Base-by-base conservation (phyloP, 345 rosid species). In the Leavenworthia alabamica region DNA sequence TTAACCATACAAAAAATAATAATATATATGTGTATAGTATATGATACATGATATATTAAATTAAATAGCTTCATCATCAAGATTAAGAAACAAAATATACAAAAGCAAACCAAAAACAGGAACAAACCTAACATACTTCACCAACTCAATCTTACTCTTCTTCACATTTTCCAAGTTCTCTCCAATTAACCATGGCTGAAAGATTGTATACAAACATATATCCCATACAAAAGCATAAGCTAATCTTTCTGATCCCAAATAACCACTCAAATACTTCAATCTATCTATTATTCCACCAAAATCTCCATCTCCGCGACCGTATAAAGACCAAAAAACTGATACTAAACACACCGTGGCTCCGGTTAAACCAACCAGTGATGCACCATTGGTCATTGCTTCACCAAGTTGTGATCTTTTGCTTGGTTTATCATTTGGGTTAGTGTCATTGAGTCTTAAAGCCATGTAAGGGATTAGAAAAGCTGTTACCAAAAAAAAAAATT, bases 181-280 rank as follows among this genome's bases (percentile, higher is more conserved):
- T 54, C 90, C 94, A 1, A 87, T 87, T 76, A 93, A 61, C 99
- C 94, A 89, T n/a, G 90, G 96, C 86, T 93, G 99, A 74, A 93
- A 93, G 49, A 87, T 51, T 37, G 74, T 79, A 83, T 93, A 89
- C 4, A 93, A 73, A 70, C 78, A 61, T 24, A 93, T 81, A 79
- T 93, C 96, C 96, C 97, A 89, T 23, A 89, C 75, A 80, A 89
- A 89, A 13, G 97, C 96, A 67, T 89, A 86, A 16, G 91, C 96
- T 63, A 86, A 68, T 73, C 99, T 83, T 79, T 93, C 97, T 6
- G 94, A 86, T 71, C 86, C 91, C 31, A 86, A 78, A 73, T 85
- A 87, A 60, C 75, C 68, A 56, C 79, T 43, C 71, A 89, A 23
- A 79, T 71, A 93, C 48, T 85, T 86, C 82, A 76, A 80, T 65